Evolutionary conservation across 2,329 filamentous ascomycete species (phyloP), one percentile per base, ranked within the genome.

Genomic region (Blastomyces percursus): DNA sequence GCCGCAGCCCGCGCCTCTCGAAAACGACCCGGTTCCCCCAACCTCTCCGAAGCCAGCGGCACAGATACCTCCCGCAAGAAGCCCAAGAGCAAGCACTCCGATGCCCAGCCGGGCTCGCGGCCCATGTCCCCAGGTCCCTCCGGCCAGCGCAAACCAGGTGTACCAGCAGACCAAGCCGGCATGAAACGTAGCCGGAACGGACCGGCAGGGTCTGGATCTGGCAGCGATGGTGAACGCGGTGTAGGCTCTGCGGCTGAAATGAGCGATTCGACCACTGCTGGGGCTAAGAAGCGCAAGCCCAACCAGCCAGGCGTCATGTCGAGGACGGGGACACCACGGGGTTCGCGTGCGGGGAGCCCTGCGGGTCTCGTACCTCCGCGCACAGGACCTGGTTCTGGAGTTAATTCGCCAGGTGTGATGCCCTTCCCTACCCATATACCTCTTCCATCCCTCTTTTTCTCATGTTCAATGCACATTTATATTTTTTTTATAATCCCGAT

Each of bases 61-160:
- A 95, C 92, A 68, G 93, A 97, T 73, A 93, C 90, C 0, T 85
- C 86, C 30, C 87, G 88, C 67, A 91, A 94, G 77, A 90, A 90
- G 78, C 84, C 83, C 72, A 84, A 88, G 71, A 89, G 87, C 77
- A 88, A 88, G 72, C 82, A 84, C 65, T 66, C 69, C n/a, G 51
- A 64, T 16, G 67, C 72, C 35, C 73, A 75, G 63, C 72, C 75
- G 24, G 69, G 65, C 11, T 78, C 73, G 85, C 89, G 76, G 82
- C 92, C 66, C 81, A 81, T 65, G 76, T 81, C 71, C 84, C 81
- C 71, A 88, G 80, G 72, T 83, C 83, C 27, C 14, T 55, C 55
- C n/a, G 54, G 52, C 21, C 56, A 56, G n/a, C 54, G 54, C 32
- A 56, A 56, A n/a, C 54, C 30, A 56, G n/a, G 30, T 3, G 48